Percentiles rank a stretch among this genome's conserved stretches.
These are phyloP conservation scores for Halocafeteria seosinensis DNA, from an alignment of 108 stramenopile genomes.

Conservation along the genomic window DNA sequence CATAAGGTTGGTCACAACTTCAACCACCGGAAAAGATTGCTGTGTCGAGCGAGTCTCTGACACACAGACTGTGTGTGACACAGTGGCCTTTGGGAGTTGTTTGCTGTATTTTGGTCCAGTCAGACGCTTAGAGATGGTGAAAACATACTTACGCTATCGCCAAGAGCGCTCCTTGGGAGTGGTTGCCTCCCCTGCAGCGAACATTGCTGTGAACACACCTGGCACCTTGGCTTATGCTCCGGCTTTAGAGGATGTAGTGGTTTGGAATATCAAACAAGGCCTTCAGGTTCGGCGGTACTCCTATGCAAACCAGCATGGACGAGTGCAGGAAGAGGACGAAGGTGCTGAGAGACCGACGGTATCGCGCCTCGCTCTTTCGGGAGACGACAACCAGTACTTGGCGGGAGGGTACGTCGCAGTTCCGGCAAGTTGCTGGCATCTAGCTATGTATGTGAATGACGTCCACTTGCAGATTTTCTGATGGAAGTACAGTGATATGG, in stretches of 20 bases:
- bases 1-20: too few species aligned
- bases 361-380: neutral
- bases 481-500: constrained; percentile 16
- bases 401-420: neutral
- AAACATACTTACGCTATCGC: constrained; percentile 37
- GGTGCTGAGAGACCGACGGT: too few species aligned
- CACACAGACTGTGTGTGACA: too few species aligned
- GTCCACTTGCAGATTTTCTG: constrained; percentile 9
- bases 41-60: too few species aligned
- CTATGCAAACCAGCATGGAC: too few species aligned
- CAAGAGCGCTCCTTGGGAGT: constrained; percentile 23
- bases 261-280: constrained; percentile 31
- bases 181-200: constrained; percentile 24
- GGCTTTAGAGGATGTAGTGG: constrained; percentile 31
- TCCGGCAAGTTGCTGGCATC: neutral
- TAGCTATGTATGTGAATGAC: neutral
- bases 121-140: too few species aligned
- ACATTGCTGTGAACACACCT: constrained; percentile 15
- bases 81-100: too few species aligned
- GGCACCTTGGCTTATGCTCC: constrained; percentile 23
- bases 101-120: too few species aligned
- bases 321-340: too few species aligned
- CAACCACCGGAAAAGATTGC: too few species aligned
- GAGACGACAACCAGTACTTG: constrained; percentile 10
- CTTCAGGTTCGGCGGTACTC: constrained; percentile 9